Conservation (phyloP, 805 yeast species). For the Candida hungchunana region DNA sequence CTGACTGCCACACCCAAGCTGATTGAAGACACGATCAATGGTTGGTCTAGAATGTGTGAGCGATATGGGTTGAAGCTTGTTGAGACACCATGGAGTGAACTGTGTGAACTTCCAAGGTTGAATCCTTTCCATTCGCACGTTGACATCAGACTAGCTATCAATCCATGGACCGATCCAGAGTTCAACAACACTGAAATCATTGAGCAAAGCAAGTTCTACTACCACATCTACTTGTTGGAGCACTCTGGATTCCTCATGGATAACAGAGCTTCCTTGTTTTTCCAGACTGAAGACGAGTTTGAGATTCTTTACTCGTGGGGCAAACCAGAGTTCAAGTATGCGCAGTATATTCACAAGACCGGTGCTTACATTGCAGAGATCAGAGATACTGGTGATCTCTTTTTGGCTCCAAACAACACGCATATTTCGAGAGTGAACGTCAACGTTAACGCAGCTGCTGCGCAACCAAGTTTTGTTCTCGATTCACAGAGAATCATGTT, state of each 20-base stretch:
- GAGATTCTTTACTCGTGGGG: conserved; percentile 92
- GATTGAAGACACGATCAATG: conserved; percentile 70
- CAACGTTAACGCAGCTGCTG: conserved; percentile 28
- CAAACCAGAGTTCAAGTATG: conserved; percentile 69
- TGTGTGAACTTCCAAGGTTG: conserved; percentile 65
- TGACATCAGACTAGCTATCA: conserved; percentile 56
- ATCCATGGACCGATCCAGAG: conserved; percentile 68
- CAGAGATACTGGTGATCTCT: conserved; percentile 70
- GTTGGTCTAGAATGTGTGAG: conserved; percentile 81
- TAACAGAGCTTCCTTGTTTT: conserved; percentile 65
- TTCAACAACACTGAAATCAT: conserved; percentile 40
- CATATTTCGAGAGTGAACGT: conserved; percentile 72
- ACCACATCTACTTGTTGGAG: conserved; percentile 70
- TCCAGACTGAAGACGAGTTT: conserved; percentile 46
- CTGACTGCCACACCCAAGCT: conserved; percentile 80
- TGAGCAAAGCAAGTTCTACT: conserved; percentile 57
- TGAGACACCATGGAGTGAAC: conserved; percentile 89
- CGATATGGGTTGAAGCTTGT: conserved; percentile 76
- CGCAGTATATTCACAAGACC: conserved; percentile 84
- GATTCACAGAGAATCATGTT: conserved; percentile 76
- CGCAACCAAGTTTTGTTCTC: conserved; percentile 33
- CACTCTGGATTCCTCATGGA: conserved; percentile 75
- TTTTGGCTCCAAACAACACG: conserved; percentile 82
- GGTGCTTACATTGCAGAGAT: conserved; percentile 91
- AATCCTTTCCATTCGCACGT: conserved; percentile 90